Percentiles rank a stretch among this genome's conserved stretches.
phyloP scores from a whole-genome alignment of 2,329 filamentous ascomycete species.

The Fusarium haematococcum region DNA sequence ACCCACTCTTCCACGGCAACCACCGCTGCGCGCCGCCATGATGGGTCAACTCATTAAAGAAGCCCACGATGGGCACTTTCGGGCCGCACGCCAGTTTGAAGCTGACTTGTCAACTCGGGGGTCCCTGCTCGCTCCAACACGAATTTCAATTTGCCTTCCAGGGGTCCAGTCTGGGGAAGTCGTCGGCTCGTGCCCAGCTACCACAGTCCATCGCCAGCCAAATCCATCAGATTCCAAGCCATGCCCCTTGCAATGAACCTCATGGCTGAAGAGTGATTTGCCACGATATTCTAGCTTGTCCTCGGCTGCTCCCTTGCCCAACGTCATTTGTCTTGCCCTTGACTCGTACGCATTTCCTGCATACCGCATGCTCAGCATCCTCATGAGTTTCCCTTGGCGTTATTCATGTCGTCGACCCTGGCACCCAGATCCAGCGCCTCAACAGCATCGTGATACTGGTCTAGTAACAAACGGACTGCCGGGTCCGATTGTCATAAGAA shows the following conservation, averaged over 20 bases:
- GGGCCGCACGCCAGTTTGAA: constrained; percentile 17
- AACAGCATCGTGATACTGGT: constrained; percentile 54
- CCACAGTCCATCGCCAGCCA: neutral
- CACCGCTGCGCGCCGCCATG: constrained; percentile 27
- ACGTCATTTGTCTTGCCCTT: neutral
- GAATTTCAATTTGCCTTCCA: constrained; percentile 23
- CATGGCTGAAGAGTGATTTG: constrained; percentile 7
- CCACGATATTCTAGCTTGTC: constrained; percentile 1
- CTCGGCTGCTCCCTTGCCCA: neutral
- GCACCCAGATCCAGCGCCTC: constrained; percentile 18
- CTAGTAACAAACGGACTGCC: constrained; percentile 72
- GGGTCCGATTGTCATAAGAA: constrained; percentile 57
- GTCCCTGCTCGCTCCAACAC: constrained; percentile 21
- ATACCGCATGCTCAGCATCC: constrained; percentile 35
- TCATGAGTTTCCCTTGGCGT: constrained; percentile 19
- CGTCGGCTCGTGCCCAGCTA: constrained; percentile 12
- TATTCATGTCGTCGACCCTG: constrained; percentile 7
- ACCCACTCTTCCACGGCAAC: constrained; percentile 46
- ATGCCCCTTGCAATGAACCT: constrained; percentile 21
- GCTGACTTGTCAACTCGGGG: constrained; percentile 30
- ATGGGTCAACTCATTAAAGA: constrained; percentile 42
- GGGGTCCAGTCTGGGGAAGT: constrained; percentile 35
- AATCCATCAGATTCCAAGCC: neutral
- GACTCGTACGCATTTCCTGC: constrained; percentile 10
- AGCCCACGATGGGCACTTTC: constrained; percentile 30